Evolutionary conservation across 306 rosid species (phyloP).

Genomic region (Fagus sylvatica): DNA sequence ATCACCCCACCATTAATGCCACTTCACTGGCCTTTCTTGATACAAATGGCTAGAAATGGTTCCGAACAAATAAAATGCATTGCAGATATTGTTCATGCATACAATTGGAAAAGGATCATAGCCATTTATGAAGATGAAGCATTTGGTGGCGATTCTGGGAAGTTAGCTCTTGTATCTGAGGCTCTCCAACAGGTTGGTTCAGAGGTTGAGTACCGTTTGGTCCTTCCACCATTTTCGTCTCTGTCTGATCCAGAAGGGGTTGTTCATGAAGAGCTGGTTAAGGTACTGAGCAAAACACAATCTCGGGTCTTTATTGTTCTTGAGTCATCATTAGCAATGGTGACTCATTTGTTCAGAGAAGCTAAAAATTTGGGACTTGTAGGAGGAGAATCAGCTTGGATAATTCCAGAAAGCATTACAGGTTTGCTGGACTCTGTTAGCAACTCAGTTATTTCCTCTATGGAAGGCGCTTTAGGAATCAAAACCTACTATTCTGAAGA

Average conservation of each 20-base stretch:
- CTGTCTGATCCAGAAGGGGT: slow-evolving; percentile 49
- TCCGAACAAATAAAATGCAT: slow-evolving; percentile 49
- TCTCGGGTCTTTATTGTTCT: slow-evolving; percentile 64
- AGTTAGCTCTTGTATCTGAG: slow-evolving; percentile 50
- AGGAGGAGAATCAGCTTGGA: slow-evolving; percentile 60
- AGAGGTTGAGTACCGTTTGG: slow-evolving; percentile 47
- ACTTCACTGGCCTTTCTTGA: slow-evolving; percentile 57
- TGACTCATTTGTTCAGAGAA: slow-evolving; percentile 47
- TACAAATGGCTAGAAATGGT: slow-evolving; percentile 40
- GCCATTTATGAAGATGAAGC: slow-evolving; percentile 50
- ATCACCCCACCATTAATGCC: slow-evolving; percentile 29
- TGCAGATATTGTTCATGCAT: slow-evolving; percentile 38
- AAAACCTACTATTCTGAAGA: slow-evolving; percentile 47
- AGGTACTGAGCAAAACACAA: slow-evolving; percentile 35
- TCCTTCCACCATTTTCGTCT: slow-evolving; percentile 50
- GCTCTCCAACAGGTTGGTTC: slow-evolving; percentile 50
- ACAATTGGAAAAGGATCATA: slow-evolving; percentile 42
- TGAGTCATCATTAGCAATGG: slow-evolving; percentile 50
- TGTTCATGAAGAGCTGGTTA: slow-evolving; percentile 47
- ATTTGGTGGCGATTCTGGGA: slow-evolving; percentile 46
- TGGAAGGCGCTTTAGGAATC: slow-evolving; percentile 72
- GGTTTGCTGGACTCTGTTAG: slow-evolving; percentile 47
- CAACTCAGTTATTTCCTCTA: slow-evolving; percentile 43
- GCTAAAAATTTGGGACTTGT: slow-evolving; percentile 55
- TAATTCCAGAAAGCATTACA: slow-evolving; percentile 54